Percentiles rank a stretch among this genome's conserved stretches.
phyloP scores from a whole-genome alignment of 2,329 filamentous ascomycete species.

The Lasiodiplodia sp. region DNA sequence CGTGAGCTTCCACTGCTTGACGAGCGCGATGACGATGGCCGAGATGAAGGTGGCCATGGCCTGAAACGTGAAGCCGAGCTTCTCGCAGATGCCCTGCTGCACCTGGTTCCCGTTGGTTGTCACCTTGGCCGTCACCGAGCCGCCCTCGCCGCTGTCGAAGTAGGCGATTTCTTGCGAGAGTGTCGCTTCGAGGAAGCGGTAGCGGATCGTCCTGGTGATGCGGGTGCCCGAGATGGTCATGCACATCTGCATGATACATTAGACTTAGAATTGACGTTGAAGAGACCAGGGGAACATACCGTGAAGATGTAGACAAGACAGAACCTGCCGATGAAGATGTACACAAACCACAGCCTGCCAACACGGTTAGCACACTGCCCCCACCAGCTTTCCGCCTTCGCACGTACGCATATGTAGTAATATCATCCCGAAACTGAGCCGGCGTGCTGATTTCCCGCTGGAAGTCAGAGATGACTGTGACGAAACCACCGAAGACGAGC shows the following conservation, averaged over 20 bases:
- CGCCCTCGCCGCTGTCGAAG: slow-evolving; percentile 65
- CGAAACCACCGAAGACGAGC: slow-evolving; percentile 60
- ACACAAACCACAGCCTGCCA: slow-evolving; percentile 47
- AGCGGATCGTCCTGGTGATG: slow-evolving; percentile 52
- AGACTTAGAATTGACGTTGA: background rate
- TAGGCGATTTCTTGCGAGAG: slow-evolving; percentile 72
- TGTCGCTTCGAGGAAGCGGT: slow-evolving; percentile 67
- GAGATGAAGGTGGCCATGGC: slow-evolving; percentile 72
- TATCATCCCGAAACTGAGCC: slow-evolving; percentile 47
- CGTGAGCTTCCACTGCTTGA: slow-evolving; percentile 22
- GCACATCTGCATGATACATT: slow-evolving; percentile 48
- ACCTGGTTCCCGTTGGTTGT: slow-evolving; percentile 93
- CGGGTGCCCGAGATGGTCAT: slow-evolving; percentile 70
- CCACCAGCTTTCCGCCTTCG: slow-evolving; percentile 1
- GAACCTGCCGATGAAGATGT: slow-evolving; percentile 39
- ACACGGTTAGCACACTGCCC: background rate
- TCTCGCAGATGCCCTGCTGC: slow-evolving; percentile 77
- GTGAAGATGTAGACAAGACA: slow-evolving; percentile 62
- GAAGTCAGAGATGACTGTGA: slow-evolving; percentile 56
- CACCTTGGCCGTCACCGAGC: slow-evolving; percentile 90
- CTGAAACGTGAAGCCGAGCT: slow-evolving; percentile 68
- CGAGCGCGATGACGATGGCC: slow-evolving; percentile 64
- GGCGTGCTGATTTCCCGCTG: slow-evolving; percentile 42
- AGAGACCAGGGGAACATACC: slow-evolving; percentile 49
- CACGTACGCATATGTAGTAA: slow-evolving; percentile 46